Conservation (phyloP, 305 asterid genomes). For the Fraxinus albicans region DNA sequence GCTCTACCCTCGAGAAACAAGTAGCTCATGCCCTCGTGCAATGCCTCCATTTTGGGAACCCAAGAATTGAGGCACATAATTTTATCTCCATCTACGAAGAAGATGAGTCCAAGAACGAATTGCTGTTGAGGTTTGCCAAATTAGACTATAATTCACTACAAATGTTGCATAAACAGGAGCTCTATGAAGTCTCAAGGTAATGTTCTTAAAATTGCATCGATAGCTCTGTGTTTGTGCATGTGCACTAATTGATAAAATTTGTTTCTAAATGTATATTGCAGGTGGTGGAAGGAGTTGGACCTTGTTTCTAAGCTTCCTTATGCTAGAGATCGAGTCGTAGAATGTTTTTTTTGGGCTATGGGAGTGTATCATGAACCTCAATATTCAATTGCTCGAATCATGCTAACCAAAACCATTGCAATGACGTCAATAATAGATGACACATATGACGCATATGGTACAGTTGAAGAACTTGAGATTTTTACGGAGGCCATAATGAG, state of each 20-base stretch:
- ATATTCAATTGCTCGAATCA: slow-evolving; percentile 1
- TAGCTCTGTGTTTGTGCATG: background rate
- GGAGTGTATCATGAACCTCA: slow-evolving; percentile 16
- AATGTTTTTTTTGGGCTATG: slow-evolving; percentile 17
- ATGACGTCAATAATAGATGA: background rate
- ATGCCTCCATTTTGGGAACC: background rate
- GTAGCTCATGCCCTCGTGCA: background rate
- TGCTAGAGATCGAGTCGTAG: slow-evolving; percentile 21
- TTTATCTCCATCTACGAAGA: background rate
- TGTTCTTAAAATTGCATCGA: background rate
- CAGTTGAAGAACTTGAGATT: background rate
- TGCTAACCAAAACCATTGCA: background rate
- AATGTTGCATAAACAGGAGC: background rate
- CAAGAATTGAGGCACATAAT: background rate
- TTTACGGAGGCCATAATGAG: background rate
- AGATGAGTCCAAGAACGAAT: background rate
- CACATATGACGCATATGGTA: background rate
- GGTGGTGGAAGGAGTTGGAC: slow-evolving; percentile 26
- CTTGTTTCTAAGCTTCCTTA: slow-evolving; percentile 2
- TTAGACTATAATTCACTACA: background rate
- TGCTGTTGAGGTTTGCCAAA: background rate
- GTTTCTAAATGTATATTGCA: background rate
- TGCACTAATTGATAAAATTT: background rate
- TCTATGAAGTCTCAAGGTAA: background rate
- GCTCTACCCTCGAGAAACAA: background rate